Base-by-base conservation (phyloP, 1,284 basidiomycete genomes). In the Melampsora larici-populina region DNA sequence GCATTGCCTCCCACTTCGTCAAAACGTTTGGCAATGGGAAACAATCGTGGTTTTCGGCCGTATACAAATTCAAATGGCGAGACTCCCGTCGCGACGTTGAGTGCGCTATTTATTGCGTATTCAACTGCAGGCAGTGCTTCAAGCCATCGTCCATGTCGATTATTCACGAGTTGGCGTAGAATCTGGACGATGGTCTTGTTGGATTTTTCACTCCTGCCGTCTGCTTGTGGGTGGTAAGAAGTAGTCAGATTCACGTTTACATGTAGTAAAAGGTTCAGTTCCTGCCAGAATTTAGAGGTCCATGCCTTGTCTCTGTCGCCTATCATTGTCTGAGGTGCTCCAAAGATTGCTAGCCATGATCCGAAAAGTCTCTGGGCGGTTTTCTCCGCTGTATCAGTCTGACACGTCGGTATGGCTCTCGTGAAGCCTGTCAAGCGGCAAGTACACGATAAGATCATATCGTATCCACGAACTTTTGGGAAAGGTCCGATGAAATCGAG, bases 241-340 rank as follows among this genome's bases (percentile, higher is more conserved):
- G 48, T 48, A 31, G 67, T 9, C 48, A 51, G 29, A 33, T 55
- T 46, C 13, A 51, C 31, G 33, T 21, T 5, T 9, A 29, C 55
- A 33, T 43, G 21, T 9, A 69, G 4, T 15, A 15, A 15, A 3
- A 8, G 29, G 26, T 51, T 79, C 1, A 83, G 78, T 0, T 74
- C 62, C 0, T 72, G 49, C 83, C 83, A 84, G 68, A 84, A 82
- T 18, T 49, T 17, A 6, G 80, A 79, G 0, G 79, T 77, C 68
- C 82, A 84, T 0, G 81, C 78, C 26, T 80, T 80, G 67, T 83
- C 80, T 0, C 81, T 43, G 66, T 83, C 80, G 17, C 68, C 78
- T 6, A 83, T 75, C 48, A 84, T 81, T 0, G 80, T 60, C 1
- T 78, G 26, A 0, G 81, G 82, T 2, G 82, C 26, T 7, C 82